These are phyloP conservation scores for Trypanosomatidae sp. DNA, from an alignment of 208 protist genomes.

Conservation along the genomic window DNA sequence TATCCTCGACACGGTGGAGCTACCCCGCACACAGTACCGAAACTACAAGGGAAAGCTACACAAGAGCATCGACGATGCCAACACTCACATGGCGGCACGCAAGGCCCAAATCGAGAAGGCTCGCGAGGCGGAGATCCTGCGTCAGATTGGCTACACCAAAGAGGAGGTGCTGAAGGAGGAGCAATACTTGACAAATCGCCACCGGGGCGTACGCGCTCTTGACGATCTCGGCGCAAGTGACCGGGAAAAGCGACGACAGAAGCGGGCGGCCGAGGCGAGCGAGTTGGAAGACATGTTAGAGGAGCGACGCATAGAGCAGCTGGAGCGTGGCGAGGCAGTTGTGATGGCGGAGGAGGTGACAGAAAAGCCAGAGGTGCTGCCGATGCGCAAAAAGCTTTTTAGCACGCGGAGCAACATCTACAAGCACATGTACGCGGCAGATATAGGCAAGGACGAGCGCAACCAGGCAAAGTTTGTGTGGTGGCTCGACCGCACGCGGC, in stretches of 20 bases:
- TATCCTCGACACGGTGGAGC: constrained; percentile 82
- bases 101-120: constrained; percentile 79
- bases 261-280: constrained; percentile 36
- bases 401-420: constrained; percentile 40
- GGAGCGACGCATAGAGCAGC: constrained; percentile 69
- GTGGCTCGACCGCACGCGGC: constrained; percentile 79
- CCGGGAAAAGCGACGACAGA: constrained; percentile 53
- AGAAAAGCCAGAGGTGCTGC: constrained; percentile 54
- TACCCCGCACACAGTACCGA: constrained; percentile 76
- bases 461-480: constrained; percentile 75
- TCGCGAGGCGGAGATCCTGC: constrained; percentile 72
- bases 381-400: constrained; percentile 40
- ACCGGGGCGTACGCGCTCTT: constrained; percentile 69
- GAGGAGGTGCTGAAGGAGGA: constrained; percentile 75
- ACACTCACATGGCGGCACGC: constrained; percentile 66
- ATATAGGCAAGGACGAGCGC: constrained; percentile 63
- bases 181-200: constrained; percentile 78
- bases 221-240: constrained; percentile 78
- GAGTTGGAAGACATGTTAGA: constrained; percentile 83
- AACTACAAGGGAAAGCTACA: constrained; percentile 91
- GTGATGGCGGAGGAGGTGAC: constrained; percentile 51
- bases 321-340: constrained; percentile 60
- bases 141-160: constrained; percentile 75
- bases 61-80: constrained; percentile 82
- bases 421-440: constrained; percentile 71